Evolutionary conservation across 192 early-diverging fungal genomes (phyloP).

Genomic region (Dissophora globulifera): DNA sequence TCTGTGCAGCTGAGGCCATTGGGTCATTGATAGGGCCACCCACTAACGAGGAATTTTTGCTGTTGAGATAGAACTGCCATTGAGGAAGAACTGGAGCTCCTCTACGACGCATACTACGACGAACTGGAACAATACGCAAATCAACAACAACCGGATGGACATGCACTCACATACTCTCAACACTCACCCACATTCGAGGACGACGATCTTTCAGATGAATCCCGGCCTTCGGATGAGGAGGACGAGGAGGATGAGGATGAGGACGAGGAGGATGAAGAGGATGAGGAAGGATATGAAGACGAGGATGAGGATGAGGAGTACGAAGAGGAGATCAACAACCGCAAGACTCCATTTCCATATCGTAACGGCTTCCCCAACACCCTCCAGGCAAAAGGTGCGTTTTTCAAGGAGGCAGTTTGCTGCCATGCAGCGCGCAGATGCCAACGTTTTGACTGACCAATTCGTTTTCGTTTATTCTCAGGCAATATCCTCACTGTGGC

Average conservation of each 20-base stretch:
- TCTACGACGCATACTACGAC: conserved; percentile 91
- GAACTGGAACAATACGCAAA: conserved; percentile 89
- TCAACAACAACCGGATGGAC: conserved; percentile 65
- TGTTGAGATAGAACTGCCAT: conserved; percentile 71
- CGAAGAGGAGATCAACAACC: conserved; percentile 52
- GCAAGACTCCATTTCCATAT: conserved; percentile 58
- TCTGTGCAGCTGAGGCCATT: too few species aligned
- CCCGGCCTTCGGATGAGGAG: conserved; percentile 55
- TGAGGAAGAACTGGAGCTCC: conserved; percentile 85
- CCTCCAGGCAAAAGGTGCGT: conserved; percentile 81
- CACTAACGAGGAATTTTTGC: neutral
- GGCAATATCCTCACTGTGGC: conserved; percentile 79
- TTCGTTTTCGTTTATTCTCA: conserved; percentile 12
- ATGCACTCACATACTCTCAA: conserved; percentile 53
- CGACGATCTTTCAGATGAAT: conserved; percentile 57
- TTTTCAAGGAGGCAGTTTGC: neutral
- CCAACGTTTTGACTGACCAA: neutral
- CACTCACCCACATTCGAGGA: conserved; percentile 51
- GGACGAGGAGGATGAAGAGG: conserved; percentile 61
- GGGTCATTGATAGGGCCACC: neutral
- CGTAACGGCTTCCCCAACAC: conserved; percentile 75
- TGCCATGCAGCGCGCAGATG: too few species aligned
- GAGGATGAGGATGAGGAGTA: conserved; percentile 72
- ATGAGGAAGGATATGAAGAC: conserved; percentile 66
- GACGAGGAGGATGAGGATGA: conserved; percentile 62